Conservation (phyloP, 139 green algal species). For the Coelastrella sp. region DNA sequence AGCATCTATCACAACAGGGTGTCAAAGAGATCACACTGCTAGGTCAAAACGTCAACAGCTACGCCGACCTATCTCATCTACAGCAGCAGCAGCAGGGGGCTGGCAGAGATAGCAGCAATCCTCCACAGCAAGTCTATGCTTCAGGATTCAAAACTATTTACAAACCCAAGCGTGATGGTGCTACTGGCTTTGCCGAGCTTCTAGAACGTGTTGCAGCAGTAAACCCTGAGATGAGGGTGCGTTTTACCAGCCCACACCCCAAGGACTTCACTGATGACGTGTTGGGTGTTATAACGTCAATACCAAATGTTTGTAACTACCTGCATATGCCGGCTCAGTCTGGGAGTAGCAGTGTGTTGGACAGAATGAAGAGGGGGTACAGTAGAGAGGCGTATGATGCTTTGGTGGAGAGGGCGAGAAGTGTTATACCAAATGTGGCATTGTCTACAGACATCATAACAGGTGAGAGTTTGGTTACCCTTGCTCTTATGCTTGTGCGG, state of each 20-base stretch:
- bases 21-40: constrained; percentile 88
- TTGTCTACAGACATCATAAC: constrained; percentile 92
- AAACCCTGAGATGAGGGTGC: constrained; percentile 89
- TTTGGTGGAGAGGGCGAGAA: constrained; percentile 73
- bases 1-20: constrained; percentile 65
- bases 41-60: constrained; percentile 95
- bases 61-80: constrained; percentile 67
- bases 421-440: constrained; percentile 72
- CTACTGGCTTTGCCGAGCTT: constrained; percentile 83
- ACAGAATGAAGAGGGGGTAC: constrained; percentile 88
- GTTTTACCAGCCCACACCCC: constrained; percentile 93
- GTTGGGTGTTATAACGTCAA: constrained; percentile 71
- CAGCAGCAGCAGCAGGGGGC: background rate
- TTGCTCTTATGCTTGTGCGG: too few relatives aligned
- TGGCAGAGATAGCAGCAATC: background rate
- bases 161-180: constrained; percentile 71
- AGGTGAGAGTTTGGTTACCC: too few relatives aligned
- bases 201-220: constrained; percentile 75
- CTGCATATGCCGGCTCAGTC: constrained; percentile 95
- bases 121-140: constrained; percentile 52
- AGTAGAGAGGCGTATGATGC: constrained; percentile 86
- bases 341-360: constrained; percentile 76
- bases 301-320: constrained; percentile 87
- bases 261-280: constrained; percentile 89
- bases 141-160: constrained; percentile 86